A percentile compares a stretch with the other conserved stretches of the same genome.
Conservation (phyloP, 2,329 filamentous ascomycete species). For the Fusarium pseudonygamai region DNA sequence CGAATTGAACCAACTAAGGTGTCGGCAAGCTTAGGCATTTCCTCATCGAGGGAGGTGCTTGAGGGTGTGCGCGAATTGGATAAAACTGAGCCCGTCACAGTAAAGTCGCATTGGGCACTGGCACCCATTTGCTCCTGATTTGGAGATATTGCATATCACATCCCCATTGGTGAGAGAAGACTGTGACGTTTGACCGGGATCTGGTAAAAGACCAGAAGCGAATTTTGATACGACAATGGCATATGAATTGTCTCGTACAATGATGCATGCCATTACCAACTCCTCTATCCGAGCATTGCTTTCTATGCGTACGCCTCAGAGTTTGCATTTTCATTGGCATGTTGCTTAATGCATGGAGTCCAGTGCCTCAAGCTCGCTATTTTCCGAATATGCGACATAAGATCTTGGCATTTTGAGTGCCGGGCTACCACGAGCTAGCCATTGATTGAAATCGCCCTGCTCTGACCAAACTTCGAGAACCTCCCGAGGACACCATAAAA, state of each 20-base stretch:
- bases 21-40: constrained; percentile 16
- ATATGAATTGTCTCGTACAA: not conserved
- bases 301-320: not conserved
- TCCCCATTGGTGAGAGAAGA: constrained; percentile 13
- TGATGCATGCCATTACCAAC: constrained; percentile 3
- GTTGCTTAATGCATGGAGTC: constrained; percentile 6
- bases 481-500: constrained; percentile 7
- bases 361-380: not conserved
- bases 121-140: constrained; percentile 6
- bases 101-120: constrained; percentile 28
- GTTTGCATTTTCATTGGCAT: constrained; percentile 11
- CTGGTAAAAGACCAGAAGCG: not conserved
- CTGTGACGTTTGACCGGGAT: not conserved
- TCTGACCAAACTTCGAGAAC: not conserved
- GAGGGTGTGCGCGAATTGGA: constrained; percentile 23
- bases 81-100: constrained; percentile 3
- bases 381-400: constrained; percentile 10
- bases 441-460: constrained; percentile 25
- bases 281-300: not conserved
- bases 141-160: constrained; percentile 5
- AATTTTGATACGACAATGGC: constrained; percentile 26
- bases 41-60: constrained; percentile 28
- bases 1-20: constrained; percentile 2
- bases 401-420: constrained; percentile 15
- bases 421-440: not conserved